Evolutionary conservation across 169 alveolate genomes (phyloP), one percentile per base, ranked within the genome.

Genomic region (Plasmodium coatneyi): DNA sequence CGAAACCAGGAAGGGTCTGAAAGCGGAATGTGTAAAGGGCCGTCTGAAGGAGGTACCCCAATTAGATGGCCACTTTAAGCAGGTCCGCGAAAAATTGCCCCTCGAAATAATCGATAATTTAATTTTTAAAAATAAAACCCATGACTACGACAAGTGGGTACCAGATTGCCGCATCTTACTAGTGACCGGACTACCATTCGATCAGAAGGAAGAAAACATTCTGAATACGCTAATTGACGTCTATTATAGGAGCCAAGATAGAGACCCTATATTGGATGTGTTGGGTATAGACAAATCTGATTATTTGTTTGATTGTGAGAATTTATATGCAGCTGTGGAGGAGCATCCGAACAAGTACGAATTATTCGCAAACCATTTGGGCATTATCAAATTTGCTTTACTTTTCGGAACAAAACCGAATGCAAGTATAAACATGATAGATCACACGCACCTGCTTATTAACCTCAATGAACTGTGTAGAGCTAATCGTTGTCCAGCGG

Each of bases 341-440:
- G 70, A 86, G 14, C 36, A 22, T 52, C 46, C 43, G 39, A 86
- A 14, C 32, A 86, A 76, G 80, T 86, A 86, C 80, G 82, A 74
- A 52, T 74, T 86, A 16, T 36, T 86, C 12, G 84, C 93, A 19
- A 43, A 49, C 32, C 52, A 54, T 16, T 76, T 86, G 71, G 93
- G 93, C 12, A 84, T 84, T 41, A 43, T 84, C 34, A 87, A 87
- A 76, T 87, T 87, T 87, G 93, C 43, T 34, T 52, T 76, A 76
- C 70, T 87, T 76, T 87, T 87, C 46, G 87, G 89, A 34, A 14
- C 36, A 16, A 80, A 79, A 49, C 28, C n/a, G 19, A 36, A 22
- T 87, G 32, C 60, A 16, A 46, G 89, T 5, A 87, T 54, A 78
- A 87, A 87, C 80, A 72, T 76, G 36, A 30, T 71, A 39, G 25